A percentile compares a stretch with the other conserved stretches of the same genome.
These are phyloP conservation scores for Candida sanyiensis DNA, from an alignment of 805 yeast genomes.

Conservation along the genomic window DNA sequence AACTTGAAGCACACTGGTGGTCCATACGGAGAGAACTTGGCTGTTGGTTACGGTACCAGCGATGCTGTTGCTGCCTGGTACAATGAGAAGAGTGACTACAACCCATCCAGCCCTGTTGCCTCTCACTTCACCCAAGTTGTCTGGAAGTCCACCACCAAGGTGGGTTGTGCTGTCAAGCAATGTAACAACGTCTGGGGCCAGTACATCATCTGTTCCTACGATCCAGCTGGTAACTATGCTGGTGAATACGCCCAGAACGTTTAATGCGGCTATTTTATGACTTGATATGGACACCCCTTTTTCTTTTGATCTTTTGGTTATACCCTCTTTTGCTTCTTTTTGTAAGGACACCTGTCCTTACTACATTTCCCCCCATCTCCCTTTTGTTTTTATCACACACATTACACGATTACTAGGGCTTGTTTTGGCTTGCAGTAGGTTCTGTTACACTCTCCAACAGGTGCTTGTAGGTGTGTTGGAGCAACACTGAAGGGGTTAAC, in stretches of 20 bases:
- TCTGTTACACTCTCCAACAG: too few relatives aligned
- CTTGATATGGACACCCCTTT: constrained; percentile 8
- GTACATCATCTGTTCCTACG: constrained; percentile 71
- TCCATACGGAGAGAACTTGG: constrained; percentile 77
- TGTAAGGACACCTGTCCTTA: neutral
- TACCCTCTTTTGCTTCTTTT: constrained; percentile 1
- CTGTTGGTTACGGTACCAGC: constrained; percentile 56
- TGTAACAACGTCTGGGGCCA: constrained; percentile 52
- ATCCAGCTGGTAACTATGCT: constrained; percentile 65
- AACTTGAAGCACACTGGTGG: constrained; percentile 62
- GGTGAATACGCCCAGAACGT: constrained; percentile 43
- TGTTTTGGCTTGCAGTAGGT: too few relatives aligned
- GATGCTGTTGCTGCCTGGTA: constrained; percentile 73
- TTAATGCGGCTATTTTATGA: constrained; percentile 1
- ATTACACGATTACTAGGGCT: too few relatives aligned
- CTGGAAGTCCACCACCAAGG: constrained; percentile 60
- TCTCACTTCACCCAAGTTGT: constrained; percentile 86
- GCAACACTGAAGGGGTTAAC: too few relatives aligned
- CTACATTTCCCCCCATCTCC: too few relatives aligned
- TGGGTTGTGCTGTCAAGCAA: constrained; percentile 72
- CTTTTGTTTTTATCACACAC: too few relatives aligned
- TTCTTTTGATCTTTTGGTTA: constrained; percentile 6
- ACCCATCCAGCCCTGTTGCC: constrained; percentile 48
- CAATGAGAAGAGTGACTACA: constrained; percentile 52
- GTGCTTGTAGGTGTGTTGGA: too few relatives aligned